Evolutionary conservation across 2,329 filamentous ascomycete genomes (phyloP).

Genomic region (Colletotrichum sp.): DNA sequence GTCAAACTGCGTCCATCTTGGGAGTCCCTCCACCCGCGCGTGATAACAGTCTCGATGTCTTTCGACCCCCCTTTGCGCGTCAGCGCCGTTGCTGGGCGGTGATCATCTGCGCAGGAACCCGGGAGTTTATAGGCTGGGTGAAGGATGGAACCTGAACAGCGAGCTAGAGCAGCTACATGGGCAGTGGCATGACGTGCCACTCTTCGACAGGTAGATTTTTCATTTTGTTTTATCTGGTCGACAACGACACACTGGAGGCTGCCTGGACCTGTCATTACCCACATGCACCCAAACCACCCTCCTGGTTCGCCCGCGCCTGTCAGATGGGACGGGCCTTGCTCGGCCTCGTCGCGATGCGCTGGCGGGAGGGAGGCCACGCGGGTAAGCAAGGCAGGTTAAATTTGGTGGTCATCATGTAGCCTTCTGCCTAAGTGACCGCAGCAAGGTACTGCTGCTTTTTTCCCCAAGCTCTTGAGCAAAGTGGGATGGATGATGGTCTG

Average conservation of each 20-base stretch:
- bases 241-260: background rate
- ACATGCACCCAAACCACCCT: background rate
- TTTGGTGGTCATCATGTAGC: background rate
- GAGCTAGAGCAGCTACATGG: background rate
- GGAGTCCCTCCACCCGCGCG: background rate
- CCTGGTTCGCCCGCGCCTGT: conserved; percentile 2
- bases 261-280: background rate
- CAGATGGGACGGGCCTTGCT: conserved; percentile 19
- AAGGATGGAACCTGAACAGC: background rate
- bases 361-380: conserved; percentile 1
- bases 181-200: conserved; percentile 8
- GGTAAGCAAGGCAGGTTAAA: background rate
- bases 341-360: conserved; percentile 16
- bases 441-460: background rate
- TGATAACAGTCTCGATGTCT: background rate
- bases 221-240: background rate
- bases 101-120: conserved; percentile 37
- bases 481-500: background rate
- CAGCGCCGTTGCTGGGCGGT: conserved; percentile 11
- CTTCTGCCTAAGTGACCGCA: background rate
- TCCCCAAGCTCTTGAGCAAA: background rate
- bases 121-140: conserved; percentile 14
- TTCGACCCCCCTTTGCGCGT: background rate
- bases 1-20: background rate
- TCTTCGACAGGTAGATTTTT: background rate